A percentile compares a stretch with the other conserved stretches of the same genome.
Conservation (phyloP, 805 yeast genomes). For the Starmerella powellii region DNA sequence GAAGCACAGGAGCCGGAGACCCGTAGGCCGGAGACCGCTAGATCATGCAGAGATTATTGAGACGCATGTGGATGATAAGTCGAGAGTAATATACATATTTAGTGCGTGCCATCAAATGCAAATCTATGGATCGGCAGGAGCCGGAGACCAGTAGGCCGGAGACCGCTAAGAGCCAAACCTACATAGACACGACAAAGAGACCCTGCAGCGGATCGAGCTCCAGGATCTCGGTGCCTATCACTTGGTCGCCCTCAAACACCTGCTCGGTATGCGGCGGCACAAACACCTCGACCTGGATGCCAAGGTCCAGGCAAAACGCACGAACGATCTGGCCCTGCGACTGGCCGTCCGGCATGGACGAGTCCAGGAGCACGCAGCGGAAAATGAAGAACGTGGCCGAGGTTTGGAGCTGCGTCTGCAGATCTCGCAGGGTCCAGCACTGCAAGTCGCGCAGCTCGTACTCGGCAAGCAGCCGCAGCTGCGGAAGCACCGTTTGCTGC, state of each 20-base stretch:
- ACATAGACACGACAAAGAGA: slow-evolving; percentile 31
- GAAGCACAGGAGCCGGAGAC: too few species aligned
- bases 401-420: slow-evolving; percentile 12
- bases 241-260: slow-evolving; percentile 29
- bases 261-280: slow-evolving; percentile 18
- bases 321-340: slow-evolving; percentile 27
- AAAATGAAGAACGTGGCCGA: slow-evolving; percentile 23
- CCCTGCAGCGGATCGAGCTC: slow-evolving; percentile 35
- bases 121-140: too few species aligned
- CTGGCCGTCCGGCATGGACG: slow-evolving; percentile 13
- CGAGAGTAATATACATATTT: too few species aligned
- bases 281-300: slow-evolving; percentile 35
- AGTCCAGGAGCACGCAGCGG: slow-evolving; percentile 37
- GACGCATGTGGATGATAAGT: too few species aligned
- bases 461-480: slow-evolving; percentile 4
- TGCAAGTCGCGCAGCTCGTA: slow-evolving; percentile 9
- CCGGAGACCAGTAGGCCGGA: too few species aligned
- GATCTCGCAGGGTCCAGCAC: slow-evolving; percentile 2
- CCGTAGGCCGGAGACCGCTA: too few species aligned
- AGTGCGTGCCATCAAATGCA: too few species aligned
- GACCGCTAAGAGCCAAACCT: too few species aligned
- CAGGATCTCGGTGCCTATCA: slow-evolving; percentile 37
- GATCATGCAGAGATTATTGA: too few species aligned
- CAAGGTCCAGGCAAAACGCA: slow-evolving; percentile 40
- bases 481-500: slow-evolving; percentile 9